Conservation (phyloP, 768 basidiomycete species). For the Rhodotorula babjevae region DNA sequence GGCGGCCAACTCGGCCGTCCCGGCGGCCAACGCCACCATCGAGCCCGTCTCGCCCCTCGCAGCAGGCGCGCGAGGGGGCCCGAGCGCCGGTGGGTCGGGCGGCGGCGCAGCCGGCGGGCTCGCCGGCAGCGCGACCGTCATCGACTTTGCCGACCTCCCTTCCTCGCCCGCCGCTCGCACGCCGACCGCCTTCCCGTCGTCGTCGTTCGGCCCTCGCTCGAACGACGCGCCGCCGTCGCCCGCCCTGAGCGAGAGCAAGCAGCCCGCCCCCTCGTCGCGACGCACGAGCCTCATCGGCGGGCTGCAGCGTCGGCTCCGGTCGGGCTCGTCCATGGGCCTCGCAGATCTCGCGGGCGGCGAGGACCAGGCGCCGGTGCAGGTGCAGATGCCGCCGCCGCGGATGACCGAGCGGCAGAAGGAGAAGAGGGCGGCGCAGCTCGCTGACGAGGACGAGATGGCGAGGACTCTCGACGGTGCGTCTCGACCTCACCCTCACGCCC, state of each 20-base stretch:
- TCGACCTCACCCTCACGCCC: accelerated
- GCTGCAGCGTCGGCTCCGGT: neutral
- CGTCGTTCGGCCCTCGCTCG: neutral
- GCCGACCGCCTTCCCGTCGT: neutral
- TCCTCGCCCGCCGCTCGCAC: neutral
- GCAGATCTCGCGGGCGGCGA: neutral
- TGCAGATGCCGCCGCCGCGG: neutral
- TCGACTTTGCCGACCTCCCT: neutral
- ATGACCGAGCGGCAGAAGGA: neutral
- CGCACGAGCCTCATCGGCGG: constrained; percentile 8
- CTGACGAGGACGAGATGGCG: neutral
- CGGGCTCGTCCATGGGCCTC: neutral
- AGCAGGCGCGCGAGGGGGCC: neutral
- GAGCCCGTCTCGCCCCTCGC: neutral
- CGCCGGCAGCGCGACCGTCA: neutral
- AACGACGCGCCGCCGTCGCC: neutral
- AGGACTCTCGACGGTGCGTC: constrained; percentile 7
- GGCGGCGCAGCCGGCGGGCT: neutral
- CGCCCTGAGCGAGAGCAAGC: neutral
- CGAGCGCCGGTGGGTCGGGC: too few relatives aligned
- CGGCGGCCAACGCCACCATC: neutral
- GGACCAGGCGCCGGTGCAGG: neutral
- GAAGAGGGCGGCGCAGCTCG: neutral
- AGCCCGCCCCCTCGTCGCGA: neutral
- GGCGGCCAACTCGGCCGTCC: neutral